Conservation (phyloP, 495 filamentous ascomycete species). For the Penicillium angulare region DNA sequence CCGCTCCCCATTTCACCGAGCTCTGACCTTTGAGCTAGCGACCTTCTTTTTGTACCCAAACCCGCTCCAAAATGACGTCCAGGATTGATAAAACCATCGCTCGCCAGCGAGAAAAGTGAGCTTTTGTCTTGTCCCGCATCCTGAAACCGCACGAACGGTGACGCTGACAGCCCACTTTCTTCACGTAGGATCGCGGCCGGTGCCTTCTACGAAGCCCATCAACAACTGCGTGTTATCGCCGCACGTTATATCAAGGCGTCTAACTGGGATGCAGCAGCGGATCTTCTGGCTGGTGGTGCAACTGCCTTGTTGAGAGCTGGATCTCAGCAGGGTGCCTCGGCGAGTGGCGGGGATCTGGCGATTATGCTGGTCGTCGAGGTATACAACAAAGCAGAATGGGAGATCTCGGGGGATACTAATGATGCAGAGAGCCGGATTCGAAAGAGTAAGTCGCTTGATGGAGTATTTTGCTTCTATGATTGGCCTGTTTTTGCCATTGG, state of each 20-base stretch:
- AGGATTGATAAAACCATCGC: constrained; percentile 74
- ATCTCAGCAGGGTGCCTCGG: constrained; percentile 64
- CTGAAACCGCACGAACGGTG: not conserved
- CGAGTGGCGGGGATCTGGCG: constrained; percentile 87
- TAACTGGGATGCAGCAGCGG: constrained; percentile 80
- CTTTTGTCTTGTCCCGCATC: constrained; percentile 5
- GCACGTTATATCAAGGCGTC: constrained; percentile 83
- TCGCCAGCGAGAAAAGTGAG: constrained; percentile 67
- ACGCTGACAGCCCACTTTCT: constrained; percentile 12
- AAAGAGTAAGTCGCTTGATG: constrained; percentile 37
- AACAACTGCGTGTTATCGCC: constrained; percentile 92
- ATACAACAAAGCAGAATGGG: constrained; percentile 77
- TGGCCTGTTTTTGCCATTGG: no score
- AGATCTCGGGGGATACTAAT: constrained; percentile 59
- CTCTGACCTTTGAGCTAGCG: constrained; percentile 10
- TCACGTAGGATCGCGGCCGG: constrained; percentile 80
- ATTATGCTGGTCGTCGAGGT: constrained; percentile 82
- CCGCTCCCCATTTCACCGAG: constrained; percentile 23
- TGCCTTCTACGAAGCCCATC: constrained; percentile 94
- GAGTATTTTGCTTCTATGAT: no score
- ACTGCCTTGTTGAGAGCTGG: constrained; percentile 81
- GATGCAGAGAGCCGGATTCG: constrained; percentile 37
- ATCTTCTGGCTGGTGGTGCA: constrained; percentile 82
- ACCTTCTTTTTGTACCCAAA: not conserved
- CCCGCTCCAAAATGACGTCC: constrained; percentile 47